Evolutionary conservation across 176 grass and related monocot genomes (phyloP), one percentile per base, ranked within the genome.

Genomic region (Eleusine indica): DNA sequence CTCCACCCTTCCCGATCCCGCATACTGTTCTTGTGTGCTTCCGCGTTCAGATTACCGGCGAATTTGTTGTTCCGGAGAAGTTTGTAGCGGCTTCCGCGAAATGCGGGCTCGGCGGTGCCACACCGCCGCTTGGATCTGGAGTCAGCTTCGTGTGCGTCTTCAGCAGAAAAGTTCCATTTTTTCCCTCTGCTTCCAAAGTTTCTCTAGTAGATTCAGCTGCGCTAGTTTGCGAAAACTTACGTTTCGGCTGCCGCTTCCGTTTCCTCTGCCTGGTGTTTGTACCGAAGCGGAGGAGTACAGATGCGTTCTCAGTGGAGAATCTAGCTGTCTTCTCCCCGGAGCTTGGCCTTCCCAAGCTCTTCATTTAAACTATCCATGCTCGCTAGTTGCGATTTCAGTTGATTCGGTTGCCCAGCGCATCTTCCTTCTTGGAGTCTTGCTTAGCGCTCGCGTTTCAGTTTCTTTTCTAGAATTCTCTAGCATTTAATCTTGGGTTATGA

Each of bases 121-220:
- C 48, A 49, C 68, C 80, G 9, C 8, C 25, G 52, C 41, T 14
- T 61, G 83, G 88, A 90, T 90, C 83, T 86, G 88, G 48, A 72
- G 46, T 14, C 29, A 30, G 44, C 78, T 77, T n/a, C 21, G 3
- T 39, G 63, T 64, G 25, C 56, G 62, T 64, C 5, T 67, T 35
- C 43, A 66, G 42, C 47, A 38, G 66, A 5, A 73, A 66, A 56
- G 43, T 43, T 80, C 41, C 32, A 5, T 18, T 52, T 66, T 56
- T 17, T 42, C 3, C 38, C 16, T 35, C 32, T 35, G 32, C 7
- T 21, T 77, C 68, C 19, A 4, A 10, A 25, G 13, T 0, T 4
- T 35, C 10, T 67, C 53, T 80, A 17, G 22, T 68, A 40, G 78
- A 85, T 82, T 86, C 56, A 56, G 43, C 38, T 60, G 32, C 12